phyloP scores from a whole-genome alignment of 2,329 filamentous ascomycete species.

The Drechmeria coniospora region DNA sequence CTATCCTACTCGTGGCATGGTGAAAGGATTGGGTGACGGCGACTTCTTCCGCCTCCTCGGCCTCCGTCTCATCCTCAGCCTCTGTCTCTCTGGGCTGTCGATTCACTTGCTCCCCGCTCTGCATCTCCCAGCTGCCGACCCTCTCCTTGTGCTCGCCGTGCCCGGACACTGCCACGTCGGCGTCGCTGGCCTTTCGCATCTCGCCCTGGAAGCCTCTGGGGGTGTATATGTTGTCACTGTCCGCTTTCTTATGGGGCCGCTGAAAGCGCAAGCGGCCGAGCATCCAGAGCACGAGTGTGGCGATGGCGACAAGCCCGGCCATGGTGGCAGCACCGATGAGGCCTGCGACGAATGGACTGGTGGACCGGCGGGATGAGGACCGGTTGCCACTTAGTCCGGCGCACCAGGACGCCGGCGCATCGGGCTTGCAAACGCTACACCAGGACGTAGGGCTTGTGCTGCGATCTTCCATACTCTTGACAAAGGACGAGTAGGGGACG shows the following conservation, averaged over 20 bases:
- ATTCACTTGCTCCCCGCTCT: too few species aligned
- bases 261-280: slow-evolving; percentile 18
- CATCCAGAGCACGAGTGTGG: slow-evolving; percentile 15
- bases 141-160: slow-evolving; percentile 27
- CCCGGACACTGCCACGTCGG: slow-evolving; percentile 24
- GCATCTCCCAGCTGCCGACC: slow-evolving; percentile 34
- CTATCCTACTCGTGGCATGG: slow-evolving; percentile 7
- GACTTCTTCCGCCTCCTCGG: slow-evolving; percentile 6
- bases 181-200: slow-evolving; percentile 28
- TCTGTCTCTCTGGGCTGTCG: too few species aligned
- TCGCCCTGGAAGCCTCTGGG: slow-evolving; percentile 27
- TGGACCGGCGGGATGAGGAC: too few species aligned
- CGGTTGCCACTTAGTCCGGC: too few species aligned
- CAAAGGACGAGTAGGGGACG: slow-evolving; percentile 25
- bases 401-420: slow-evolving; percentile 23
- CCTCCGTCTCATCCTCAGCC: too few species aligned
- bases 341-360: slow-evolving; percentile 26
- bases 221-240: slow-evolving; percentile 6
- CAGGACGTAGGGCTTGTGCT: slow-evolving; percentile 21
- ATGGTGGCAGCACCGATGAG: slow-evolving; percentile 29
- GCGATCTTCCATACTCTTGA: slow-evolving; percentile 18
- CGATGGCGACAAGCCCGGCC: slow-evolving; percentile 18
- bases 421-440: slow-evolving; percentile 26
- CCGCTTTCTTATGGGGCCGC: slow-evolving; percentile 6
- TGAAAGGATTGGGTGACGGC: slow-evolving; percentile 11